Evolutionary conservation across 495 filamentous ascomycete genomes (phyloP).

Genomic region (Sporormia fimetaria): DNA sequence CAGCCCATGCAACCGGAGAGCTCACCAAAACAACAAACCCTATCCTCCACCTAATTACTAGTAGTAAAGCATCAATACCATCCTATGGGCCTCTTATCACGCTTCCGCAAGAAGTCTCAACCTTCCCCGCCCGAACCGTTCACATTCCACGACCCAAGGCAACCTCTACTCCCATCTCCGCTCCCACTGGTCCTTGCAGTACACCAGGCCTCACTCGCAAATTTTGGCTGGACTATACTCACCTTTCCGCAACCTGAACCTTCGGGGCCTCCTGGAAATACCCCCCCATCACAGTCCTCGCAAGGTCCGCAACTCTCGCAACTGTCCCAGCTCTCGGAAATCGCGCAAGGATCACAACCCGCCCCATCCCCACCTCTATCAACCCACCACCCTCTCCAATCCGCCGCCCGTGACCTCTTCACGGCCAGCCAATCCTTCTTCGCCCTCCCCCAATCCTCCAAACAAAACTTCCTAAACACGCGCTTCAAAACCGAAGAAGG

Average conservation of each 20-base stretch:
- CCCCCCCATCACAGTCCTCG: no score
- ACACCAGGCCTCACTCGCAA: conserved; percentile 12
- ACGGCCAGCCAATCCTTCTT: conserved; percentile 15
- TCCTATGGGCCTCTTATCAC: conserved; percentile 13
- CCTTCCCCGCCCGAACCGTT: background rate
- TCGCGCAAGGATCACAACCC: background rate
- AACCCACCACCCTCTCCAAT: conserved; percentile 14
- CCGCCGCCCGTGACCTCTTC: conserved; percentile 15
- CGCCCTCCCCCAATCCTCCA: conserved; percentile 13
- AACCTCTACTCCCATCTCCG: conserved; percentile 6
- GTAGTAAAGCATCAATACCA: no score
- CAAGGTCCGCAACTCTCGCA: no score
- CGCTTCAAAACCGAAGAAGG: conserved; percentile 22
- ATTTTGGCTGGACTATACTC: conserved; percentile 22
- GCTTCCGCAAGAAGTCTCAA: conserved; percentile 7
- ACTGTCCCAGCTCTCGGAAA: no score
- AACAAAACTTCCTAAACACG: conserved; percentile 15
- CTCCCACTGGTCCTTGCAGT: conserved; percentile 16
- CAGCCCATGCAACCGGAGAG: no score
- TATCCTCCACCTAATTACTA: no score
- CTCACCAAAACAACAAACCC: no score
- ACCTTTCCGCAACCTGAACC: conserved; percentile 15
- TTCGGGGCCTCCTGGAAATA: no score
- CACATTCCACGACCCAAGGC: conserved; percentile 1
- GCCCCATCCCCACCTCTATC: background rate